phyloP scores from a whole-genome alignment of 192 early-diverging fungal species.

The Umbelopsis isabellina region DNA sequence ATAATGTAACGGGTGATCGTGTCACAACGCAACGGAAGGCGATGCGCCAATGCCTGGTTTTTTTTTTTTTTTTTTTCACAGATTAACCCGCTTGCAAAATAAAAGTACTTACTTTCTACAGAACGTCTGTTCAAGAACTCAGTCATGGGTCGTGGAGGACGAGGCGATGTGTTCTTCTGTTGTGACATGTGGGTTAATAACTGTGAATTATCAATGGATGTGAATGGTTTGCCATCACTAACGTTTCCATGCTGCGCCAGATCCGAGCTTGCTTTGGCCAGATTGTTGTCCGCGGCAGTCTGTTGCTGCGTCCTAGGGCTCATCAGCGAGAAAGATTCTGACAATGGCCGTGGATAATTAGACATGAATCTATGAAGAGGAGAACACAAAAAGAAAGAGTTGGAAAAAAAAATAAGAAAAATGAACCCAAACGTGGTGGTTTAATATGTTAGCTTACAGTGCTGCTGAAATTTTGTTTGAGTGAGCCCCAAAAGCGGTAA shows the following conservation, averaged over 20 bases:
- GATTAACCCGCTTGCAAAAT: neutral
- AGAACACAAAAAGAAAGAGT: neutral
- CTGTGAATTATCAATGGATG: neutral
- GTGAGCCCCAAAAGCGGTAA: too few species aligned
- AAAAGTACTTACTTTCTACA: conserved; percentile 3
- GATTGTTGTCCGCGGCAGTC: neutral
- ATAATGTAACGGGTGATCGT: neutral
- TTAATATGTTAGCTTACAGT: neutral
- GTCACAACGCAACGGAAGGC: neutral
- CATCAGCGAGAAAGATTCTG: conserved; percentile 23
- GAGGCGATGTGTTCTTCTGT: conserved; percentile 1
- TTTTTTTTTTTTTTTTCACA: too few species aligned
- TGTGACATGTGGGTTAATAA: conserved; percentile 6
- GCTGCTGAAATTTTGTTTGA: conserved; percentile 14
- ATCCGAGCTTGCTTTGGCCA: conserved; percentile 15
- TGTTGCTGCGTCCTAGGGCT: conserved; percentile 14
- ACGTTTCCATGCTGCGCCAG: neutral
- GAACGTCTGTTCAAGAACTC: conserved; percentile 11
- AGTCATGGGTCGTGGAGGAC: conserved; percentile 15
- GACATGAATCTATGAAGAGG: conserved; percentile 3
- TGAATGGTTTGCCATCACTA: neutral
- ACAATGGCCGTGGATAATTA: conserved; percentile 21
- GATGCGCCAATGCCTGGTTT: neutral
- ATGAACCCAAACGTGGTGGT: neutral
- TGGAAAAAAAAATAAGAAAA: neutral